Evolutionary conservation across 345 rosid species (phyloP), one percentile per base, ranked within the genome.

Genomic region (Bretschneidera sinensis): DNA sequence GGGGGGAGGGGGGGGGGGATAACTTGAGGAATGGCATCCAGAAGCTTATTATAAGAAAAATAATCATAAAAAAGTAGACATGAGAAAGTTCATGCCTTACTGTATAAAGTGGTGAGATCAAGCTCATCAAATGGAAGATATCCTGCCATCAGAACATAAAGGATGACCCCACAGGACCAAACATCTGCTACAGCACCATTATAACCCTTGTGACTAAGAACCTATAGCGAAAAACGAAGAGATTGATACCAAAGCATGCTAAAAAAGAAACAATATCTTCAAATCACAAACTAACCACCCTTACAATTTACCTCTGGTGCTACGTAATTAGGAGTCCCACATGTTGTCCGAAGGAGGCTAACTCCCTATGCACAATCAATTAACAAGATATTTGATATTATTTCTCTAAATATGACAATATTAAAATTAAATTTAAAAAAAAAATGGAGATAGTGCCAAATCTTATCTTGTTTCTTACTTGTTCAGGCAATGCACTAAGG

Each of bases 71-170:
- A 21, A 1, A 55, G 71, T 51, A 51, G n/a, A 52, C 45, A 49
- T 19, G 59, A 65, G 48, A 58, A 67, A 59, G 71, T 48, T 48
- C 87, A 48, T 89, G 86, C 98, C 98, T 92, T 92, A 75, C 86
- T 83, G 64, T 92, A 92, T 73, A 92, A 66, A 21, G 97, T 89
- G 49, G 96, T 85, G 71, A 92, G 91, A 78, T 92, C 97, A 66
- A 92, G 88, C 62, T 92, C 98, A 69, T 92, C 98, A 76, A 92
- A 92, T 33, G 98, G 98, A 74, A 92, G 97, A 80, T 84, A 89
- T 68, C 98, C 97, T 35, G 97, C 96, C 83, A 92, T 78, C 76
- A 92, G 71, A 71, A 92, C 98, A 81, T 85, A 89, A 25, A 92
- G 97, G 78, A 92, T 87, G 47, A 92, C 85, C 51, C 98, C 98